Conservation (phyloP, 1,284 basidiomycete genomes). For the Sporisorium exsertum region DNA sequence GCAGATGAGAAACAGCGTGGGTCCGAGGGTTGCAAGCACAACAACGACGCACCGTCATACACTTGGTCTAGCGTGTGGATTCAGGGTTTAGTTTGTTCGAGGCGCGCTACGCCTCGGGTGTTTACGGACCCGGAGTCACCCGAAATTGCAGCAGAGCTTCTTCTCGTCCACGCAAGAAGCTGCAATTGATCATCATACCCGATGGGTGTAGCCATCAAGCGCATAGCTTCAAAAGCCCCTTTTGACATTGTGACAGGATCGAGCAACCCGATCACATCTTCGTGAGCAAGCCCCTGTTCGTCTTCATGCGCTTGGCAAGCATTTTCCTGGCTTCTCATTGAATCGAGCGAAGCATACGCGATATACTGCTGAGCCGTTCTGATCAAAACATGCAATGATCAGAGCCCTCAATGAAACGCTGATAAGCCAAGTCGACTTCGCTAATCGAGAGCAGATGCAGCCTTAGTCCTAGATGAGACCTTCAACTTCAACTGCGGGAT, state of each 20-base stretch:
- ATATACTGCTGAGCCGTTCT: not conserved
- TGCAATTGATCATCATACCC: slow-evolving; percentile 5
- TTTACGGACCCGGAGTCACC: slow-evolving; percentile 38
- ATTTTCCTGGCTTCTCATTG: too few species aligned
- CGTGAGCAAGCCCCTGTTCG: too few species aligned
- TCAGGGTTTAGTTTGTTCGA: slow-evolving; percentile 16
- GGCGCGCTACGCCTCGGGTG: slow-evolving; percentile 31
- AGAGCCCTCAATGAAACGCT: slow-evolving; percentile 2
- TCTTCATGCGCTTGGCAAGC: too few species aligned
- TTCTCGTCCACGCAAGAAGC: not conserved
- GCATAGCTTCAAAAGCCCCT: not conserved
- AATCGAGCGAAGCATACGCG: too few species aligned
- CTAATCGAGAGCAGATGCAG: not conserved
- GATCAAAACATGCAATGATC: not conserved
- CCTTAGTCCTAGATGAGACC: not conserved
- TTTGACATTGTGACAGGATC: too few species aligned
- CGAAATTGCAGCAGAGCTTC: slow-evolving; percentile 3
- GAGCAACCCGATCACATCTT: too few species aligned
- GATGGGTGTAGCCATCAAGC: not conserved
- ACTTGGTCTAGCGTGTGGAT: slow-evolving; percentile 3
- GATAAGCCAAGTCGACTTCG: not conserved
- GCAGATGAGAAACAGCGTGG: slow-evolving; percentile 9
- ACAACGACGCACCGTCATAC: not conserved
- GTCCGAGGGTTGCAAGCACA: slow-evolving; percentile 16
- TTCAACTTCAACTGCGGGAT: not conserved